These are phyloP conservation scores for Claviceps humidiphila DNA, from an alignment of 2,329 filamentous ascomycete genomes.

Conservation along the genomic window DNA sequence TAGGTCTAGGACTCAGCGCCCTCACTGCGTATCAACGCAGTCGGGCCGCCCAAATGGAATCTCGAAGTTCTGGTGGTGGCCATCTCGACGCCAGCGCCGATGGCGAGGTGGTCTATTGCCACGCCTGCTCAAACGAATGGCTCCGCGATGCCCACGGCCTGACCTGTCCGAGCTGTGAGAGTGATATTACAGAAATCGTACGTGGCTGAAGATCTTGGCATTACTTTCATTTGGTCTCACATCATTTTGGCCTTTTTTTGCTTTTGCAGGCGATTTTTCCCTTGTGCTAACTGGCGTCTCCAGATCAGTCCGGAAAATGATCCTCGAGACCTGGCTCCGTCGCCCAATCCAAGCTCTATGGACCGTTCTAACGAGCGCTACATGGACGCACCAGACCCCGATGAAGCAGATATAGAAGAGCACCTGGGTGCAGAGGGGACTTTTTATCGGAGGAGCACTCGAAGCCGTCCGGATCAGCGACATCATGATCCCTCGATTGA, in stretches of 20 bases:
- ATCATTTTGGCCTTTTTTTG: too few relatives aligned
- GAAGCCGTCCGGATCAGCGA: constrained; percentile 12
- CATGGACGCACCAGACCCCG: constrained; percentile 40
- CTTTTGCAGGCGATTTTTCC: too few relatives aligned
- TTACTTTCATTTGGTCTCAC: too few relatives aligned
- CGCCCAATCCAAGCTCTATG: constrained; percentile 17
- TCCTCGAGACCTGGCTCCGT: constrained; percentile 34
- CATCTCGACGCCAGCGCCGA: constrained; percentile 37
- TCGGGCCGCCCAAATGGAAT: constrained; percentile 28
- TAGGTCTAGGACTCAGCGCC: constrained; percentile 46
- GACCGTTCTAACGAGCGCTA: constrained; percentile 14
- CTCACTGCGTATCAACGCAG: constrained; percentile 39
- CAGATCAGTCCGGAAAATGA: constrained; percentile 47
- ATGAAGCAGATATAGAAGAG: constrained; percentile 46
- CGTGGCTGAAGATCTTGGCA: constrained; percentile 18
- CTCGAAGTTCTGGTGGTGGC: constrained; percentile 11
- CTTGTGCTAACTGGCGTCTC: constrained; percentile 7
- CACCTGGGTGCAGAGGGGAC: constrained; percentile 31
- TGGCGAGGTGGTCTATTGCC: constrained; percentile 73
- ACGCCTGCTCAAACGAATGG: constrained; percentile 72
- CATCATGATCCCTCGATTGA: constrained; percentile 22
- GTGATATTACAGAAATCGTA: constrained; percentile 80
- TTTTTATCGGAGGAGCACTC: constrained; percentile 24
- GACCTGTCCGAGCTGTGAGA: constrained; percentile 62
- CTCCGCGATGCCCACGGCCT: constrained; percentile 55